Base-by-base conservation (phyloP, 1,284 basidiomycete species). In the Clitocybe nebularis region DNA sequence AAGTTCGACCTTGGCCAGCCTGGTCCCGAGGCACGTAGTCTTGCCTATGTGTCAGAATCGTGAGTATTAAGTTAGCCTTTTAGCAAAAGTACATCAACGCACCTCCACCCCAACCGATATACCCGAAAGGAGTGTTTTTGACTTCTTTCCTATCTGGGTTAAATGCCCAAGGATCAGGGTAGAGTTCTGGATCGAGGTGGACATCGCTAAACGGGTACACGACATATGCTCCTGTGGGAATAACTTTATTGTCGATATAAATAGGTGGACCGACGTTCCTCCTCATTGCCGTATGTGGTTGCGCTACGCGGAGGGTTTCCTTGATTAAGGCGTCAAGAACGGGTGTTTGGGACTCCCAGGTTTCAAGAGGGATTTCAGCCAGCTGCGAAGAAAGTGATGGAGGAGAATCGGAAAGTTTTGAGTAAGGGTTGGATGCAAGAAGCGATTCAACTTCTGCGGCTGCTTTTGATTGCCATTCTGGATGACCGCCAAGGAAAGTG, bases 21-120 rank as follows among this genome's bases (percentile, higher is more conserved):
- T 74, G 51, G 80, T 81, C 5, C 84, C 84, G 23, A 84, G 71
- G 57, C 84, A 87, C 16, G 69, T 59, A 3, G 76, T 82, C 56
- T 75, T 81, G 8, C 84, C 84, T 87, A 48, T 4, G 24, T 47
- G 38, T 43, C 38, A 49, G 50, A 20, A 50, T 41, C 46, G 51
- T 41, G 32, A 50, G 36, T n/a, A 43, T 39, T 33, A n/a, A n/a
- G n/a, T n/a, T n/a, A n/a, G n/a, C n/a, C n/a, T n/a, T n/a, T n/a
- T n/a, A n/a, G 20, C 38, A 48, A 53, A 46, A 37, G 45, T 47
- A 46, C 47, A 46, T 43, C 33, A 41, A 67, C 77, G 57, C 58
- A 86, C 84, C 84, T 64, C 76, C 83, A 44, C 85, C 84, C 83
- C 83, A 87, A 26, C 84, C 84, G 39, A 87, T 69, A 56, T 82